Base-by-base conservation (phyloP, 139 green algal species). In the Desmodesmus armatus region DNA sequence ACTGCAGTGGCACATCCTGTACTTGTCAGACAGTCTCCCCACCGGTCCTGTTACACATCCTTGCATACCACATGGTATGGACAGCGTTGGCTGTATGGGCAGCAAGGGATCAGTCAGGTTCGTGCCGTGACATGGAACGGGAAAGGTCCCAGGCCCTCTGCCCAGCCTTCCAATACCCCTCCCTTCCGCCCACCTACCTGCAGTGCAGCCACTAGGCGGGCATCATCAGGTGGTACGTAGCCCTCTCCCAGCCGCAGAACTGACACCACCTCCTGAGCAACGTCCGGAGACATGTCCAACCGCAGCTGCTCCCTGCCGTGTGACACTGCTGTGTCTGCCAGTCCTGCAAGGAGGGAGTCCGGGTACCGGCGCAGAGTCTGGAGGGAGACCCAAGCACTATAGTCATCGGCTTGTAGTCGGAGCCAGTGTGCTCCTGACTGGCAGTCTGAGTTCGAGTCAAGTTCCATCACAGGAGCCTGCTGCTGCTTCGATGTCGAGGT, bases 311-410 rank as follows among this genome's bases (percentile, higher is more conserved):
- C 43, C 3, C 71, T 79, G 43, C 71, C 71, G 29, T 62, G 27
- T 3, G 27, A 25, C 6, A 79, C 41, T 44, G 71, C 71, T 79
- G 71, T 79, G 13, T 79, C 71, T 19, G 71, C 71, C 25, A 79
- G 71, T n/a, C 43, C 71, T 29, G 71, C 71, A 9, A 79, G 71
- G 11, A 79, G 40, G 9, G 71, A 79, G n/a, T 79, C 71, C 11
- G 71, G 71, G 27, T 79, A 21, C 13, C 27, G 5, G n/a, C 27
- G 43, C 71, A 79, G 71, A 3, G 71, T 79, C 29, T 79, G 71
- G 43, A 79, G 41, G 29, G 43, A 79, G 15, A 79, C 71, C 41
- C 71, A 79, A 63, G 71, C 71, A 15, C 71, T 65, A 43, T 79
- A 79, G 41, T 79, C 71, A 37, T 79, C 71, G 62, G 71, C 71